A percentile compares a stretch with the other conserved stretches of the same genome.
These are phyloP conservation scores for Sporobolomyces phaffii DNA, from an alignment of 768 basidiomycete species.

Conservation along the genomic window DNA sequence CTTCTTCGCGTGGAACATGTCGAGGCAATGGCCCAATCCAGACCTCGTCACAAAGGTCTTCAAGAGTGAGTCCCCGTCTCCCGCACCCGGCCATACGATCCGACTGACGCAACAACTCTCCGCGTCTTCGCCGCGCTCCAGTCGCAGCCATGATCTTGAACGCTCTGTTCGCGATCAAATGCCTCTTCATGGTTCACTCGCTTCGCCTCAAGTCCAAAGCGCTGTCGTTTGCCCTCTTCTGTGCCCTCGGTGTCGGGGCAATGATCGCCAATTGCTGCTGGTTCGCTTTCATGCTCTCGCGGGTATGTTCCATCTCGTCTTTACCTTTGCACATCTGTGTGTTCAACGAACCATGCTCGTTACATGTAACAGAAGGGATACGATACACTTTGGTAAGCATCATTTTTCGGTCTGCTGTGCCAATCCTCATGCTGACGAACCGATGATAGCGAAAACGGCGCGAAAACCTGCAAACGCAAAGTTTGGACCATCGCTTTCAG, in stretches of 20 bases:
- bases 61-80: background rate
- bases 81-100: too few species aligned
- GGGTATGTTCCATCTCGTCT: background rate
- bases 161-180: conserved; percentile 13
- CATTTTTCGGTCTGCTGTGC: too few species aligned
- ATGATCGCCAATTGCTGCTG: conserved; percentile 15
- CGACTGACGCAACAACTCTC: too few species aligned
- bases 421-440: too few species aligned
- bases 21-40: conserved; percentile 9
- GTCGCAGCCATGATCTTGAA: conserved; percentile 2
- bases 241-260: background rate
- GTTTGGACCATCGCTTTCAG: conserved; percentile 1
- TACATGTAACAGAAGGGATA: conserved; percentile 10
- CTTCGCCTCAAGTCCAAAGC: background rate
- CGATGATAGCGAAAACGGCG: background rate
- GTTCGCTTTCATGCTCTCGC: conserved; percentile 10
- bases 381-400: conserved; percentile 10
- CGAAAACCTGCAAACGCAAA: background rate
- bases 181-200: conserved; percentile 17
- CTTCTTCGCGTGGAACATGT: conserved; percentile 24
- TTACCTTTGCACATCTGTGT: background rate
- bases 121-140: too few species aligned
- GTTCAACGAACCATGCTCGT: background rate
- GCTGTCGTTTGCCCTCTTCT: conserved; percentile 4
- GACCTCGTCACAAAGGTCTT: conserved; percentile 9